Evolutionary conservation across 306 rosid species (phyloP), one percentile per base, ranked within the genome.

Genomic region (Lathyrus aphaca): DNA sequence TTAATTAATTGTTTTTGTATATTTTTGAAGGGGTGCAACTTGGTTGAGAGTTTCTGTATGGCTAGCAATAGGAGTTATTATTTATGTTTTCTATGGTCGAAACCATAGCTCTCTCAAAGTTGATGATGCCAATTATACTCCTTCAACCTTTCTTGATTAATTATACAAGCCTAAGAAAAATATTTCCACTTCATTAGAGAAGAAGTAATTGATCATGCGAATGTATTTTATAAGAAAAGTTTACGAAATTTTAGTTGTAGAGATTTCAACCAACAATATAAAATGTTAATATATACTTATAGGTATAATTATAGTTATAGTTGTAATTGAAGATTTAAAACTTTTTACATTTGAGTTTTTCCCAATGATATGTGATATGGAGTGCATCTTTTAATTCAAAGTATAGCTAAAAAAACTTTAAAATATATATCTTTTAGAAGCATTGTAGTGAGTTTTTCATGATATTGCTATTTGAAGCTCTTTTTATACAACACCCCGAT

Each of bases 31-130:
- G 63, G 85, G 45, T 42, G 78, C 61, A 15, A 93, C 98, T 3
- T 93, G 98, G 97, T 64, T 77, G 4, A 86, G 96, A n/a, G 97
- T 90, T 59, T 86, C 97, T 8, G 73, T 90, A 53, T 93, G 98
- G 98, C 64, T 93, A 55, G 69, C 78, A 8, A 25, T 88, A 27
- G 98, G 98, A 48, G 76, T 79, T 48, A 17, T 84, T 10, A 79
- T 92, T 45, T 89, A 92, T 49, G 65, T 63, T n/a, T 69, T 85
- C 64, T 90, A 93, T 42, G 97, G 98, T 25, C 80, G 97, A 81
- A 86, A 65, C 13, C 96, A 90, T 75, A 93, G 98, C 83, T 55
- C 86, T 17, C 80, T 93, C 57, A 81, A 61, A 21, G 82, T 77
- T 3, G 85, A 85, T 40, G 85, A 86, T 63, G 54, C 71, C 40